Conservation (phyloP, 768 basidiomycete genomes). For the Trametes cubensis region DNA sequence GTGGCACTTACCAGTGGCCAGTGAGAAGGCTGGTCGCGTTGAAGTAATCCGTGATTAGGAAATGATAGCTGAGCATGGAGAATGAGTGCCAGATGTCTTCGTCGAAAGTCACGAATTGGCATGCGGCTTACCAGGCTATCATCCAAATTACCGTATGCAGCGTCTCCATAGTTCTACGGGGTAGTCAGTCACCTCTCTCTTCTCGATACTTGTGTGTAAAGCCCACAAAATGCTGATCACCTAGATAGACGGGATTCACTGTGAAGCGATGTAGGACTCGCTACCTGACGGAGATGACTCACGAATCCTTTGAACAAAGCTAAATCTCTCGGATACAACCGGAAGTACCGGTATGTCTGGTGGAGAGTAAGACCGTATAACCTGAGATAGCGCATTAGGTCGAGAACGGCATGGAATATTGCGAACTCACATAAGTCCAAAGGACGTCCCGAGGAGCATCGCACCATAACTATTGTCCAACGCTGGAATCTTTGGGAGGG, state of each 20-base stretch:
- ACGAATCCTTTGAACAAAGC: not conserved
- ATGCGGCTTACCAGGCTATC: not conserved
- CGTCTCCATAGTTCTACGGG: not conserved
- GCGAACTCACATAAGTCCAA: not conserved
- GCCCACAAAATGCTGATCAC: not conserved
- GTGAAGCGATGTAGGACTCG: not conserved
- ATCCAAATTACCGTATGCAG: conserved; percentile 3
- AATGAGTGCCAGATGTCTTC: not conserved
- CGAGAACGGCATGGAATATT: not conserved
- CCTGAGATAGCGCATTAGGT: not conserved
- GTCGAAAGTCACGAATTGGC: not conserved
- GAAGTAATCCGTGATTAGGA: conserved; percentile 2
- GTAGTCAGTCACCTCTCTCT: not conserved
- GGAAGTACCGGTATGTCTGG: conserved; percentile 6
- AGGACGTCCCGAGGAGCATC: conserved; percentile 7
- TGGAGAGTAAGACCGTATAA: conserved; percentile 2
- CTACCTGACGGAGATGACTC: not conserved
- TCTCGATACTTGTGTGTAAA: too few species aligned
- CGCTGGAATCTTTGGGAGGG: not conserved
- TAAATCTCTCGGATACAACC: not conserved
- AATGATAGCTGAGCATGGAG: not conserved
- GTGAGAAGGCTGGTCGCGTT: not conserved
- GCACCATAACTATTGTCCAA: conserved; percentile 9
- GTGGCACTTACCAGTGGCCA: not conserved
- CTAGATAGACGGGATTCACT: not conserved